Percentiles rank a stretch among this genome's conserved stretches.
These are phyloP conservation scores for Diaporthe destruens DNA, from an alignment of 2,329 filamentous ascomycete species.

Conservation along the genomic window DNA sequence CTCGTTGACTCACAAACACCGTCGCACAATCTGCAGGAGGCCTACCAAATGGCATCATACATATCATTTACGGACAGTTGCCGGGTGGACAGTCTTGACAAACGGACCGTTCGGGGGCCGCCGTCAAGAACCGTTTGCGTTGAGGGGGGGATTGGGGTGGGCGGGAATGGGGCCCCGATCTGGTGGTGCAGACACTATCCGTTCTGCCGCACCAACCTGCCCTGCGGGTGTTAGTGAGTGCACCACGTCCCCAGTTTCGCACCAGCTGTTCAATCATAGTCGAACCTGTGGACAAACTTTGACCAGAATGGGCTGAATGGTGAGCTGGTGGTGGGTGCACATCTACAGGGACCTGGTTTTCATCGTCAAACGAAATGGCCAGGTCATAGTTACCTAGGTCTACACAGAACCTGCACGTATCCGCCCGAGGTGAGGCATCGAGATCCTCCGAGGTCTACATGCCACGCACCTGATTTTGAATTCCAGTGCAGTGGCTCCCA, in stretches of 20 bases:
- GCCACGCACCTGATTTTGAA: no score
- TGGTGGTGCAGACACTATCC: not conserved
- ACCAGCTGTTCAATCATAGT: not conserved
- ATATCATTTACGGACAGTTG: not conserved
- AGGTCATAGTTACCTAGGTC: no score
- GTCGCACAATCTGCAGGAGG: slow-evolving; percentile 11
- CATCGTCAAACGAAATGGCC: no score
- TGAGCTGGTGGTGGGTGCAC: no score
- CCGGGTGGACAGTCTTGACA: no score
- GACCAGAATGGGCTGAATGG: not conserved
- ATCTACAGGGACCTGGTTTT: no score
- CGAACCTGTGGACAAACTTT: not conserved
- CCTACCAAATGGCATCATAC: not conserved
- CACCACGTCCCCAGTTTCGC: not conserved
- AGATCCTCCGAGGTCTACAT: no score
- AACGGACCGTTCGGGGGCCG: not conserved
- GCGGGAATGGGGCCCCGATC: not conserved
- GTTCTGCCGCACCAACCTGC: no score
- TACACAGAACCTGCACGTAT: no score
- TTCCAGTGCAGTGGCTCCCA: no score
- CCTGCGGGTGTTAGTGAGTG: not conserved
- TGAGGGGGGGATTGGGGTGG: not conserved
- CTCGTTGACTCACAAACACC: not conserved
- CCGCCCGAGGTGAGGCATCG: no score
- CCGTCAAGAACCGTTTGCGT: not conserved